Percentiles rank a stretch among this genome's conserved stretches.
Conservation (phyloP, 2,329 filamentous ascomycete genomes). For the Trichoderma sp. region DNA sequence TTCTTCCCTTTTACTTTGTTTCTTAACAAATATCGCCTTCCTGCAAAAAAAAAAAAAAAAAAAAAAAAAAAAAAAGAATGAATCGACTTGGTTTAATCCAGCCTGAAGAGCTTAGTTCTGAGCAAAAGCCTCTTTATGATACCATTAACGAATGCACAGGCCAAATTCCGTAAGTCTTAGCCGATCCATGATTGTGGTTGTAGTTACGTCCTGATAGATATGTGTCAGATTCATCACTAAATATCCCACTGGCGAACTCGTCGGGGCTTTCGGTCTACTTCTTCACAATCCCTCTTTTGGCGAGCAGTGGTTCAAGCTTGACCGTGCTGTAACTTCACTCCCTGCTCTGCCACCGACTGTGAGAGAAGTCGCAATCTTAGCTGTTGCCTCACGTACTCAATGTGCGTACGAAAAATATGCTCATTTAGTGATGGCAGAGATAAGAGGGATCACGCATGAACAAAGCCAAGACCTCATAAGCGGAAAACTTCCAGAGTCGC, state of each 20-base stretch:
- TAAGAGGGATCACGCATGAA: not conserved
- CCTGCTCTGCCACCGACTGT: not conserved
- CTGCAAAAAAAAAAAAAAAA: too few species aligned
- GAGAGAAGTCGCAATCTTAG: conserved; percentile 4
- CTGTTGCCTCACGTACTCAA: not conserved
- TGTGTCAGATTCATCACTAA: not conserved
- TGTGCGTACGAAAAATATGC: not conserved
- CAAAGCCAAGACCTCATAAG: not conserved
- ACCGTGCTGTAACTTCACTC: conserved; percentile 2
- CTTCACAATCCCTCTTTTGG: conserved; percentile 1
- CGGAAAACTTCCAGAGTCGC: not conserved
- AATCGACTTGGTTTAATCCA: not conserved
- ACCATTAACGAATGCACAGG: not conserved
- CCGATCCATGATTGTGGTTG: not conserved
- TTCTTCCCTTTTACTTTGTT: too few species aligned
- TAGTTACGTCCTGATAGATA: not conserved
- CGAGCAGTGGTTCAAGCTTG: not conserved
- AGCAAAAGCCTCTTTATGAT: not conserved
- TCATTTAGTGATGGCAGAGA: not conserved
- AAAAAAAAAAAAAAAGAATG: too few species aligned
- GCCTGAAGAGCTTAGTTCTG: not conserved
- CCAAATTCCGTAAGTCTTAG: not conserved
- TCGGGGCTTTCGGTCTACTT: not conserved
- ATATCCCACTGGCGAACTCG: conserved; percentile 7
- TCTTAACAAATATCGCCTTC: too few species aligned